These are phyloP conservation scores for Skeletonema marinoi DNA, from an alignment of 108 stramenopile species.

Conservation along the genomic window DNA sequence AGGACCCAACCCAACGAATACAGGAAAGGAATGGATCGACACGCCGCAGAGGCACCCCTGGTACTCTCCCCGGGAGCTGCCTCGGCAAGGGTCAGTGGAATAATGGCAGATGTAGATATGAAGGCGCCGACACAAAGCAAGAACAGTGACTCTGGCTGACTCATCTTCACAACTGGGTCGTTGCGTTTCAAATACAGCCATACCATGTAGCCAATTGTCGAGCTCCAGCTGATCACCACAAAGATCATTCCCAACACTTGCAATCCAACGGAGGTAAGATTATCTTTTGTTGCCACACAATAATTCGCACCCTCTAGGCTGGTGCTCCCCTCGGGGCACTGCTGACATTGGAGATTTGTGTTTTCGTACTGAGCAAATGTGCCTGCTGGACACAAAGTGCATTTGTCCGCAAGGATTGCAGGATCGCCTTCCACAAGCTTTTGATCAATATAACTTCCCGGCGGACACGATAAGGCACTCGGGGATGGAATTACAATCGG, in stretches of 20 bases:
- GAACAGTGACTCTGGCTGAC: constrained; percentile 49
- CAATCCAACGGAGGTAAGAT: constrained; percentile 25
- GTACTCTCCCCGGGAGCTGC: neutral
- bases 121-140: constrained; percentile 53
- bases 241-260: constrained; percentile 39
- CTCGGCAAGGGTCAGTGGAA: constrained; percentile 35
- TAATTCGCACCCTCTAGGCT: constrained; percentile 14
- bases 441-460: constrained; percentile 36
- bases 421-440: neutral
- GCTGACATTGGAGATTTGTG: constrained; percentile 12
- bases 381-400: constrained; percentile 34
- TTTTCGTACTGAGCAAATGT: constrained; percentile 26
- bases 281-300: constrained; percentile 35
- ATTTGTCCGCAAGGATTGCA: constrained; percentile 35
- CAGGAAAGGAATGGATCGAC: constrained; percentile 41
- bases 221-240: constrained; percentile 36
- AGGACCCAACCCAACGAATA: constrained; percentile 47
- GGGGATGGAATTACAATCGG: constrained; percentile 32
- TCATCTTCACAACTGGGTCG: constrained; percentile 45
- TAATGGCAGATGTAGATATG: constrained; percentile 41
- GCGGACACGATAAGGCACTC: constrained; percentile 19
- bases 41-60: constrained; percentile 32
- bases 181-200: constrained; percentile 41
- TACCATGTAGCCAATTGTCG: constrained; percentile 35
- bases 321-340: constrained; percentile 28